Evolutionary conservation across 306 rosid species (phyloP).

Genomic region (Casuarina cunninghamiana): DNA sequence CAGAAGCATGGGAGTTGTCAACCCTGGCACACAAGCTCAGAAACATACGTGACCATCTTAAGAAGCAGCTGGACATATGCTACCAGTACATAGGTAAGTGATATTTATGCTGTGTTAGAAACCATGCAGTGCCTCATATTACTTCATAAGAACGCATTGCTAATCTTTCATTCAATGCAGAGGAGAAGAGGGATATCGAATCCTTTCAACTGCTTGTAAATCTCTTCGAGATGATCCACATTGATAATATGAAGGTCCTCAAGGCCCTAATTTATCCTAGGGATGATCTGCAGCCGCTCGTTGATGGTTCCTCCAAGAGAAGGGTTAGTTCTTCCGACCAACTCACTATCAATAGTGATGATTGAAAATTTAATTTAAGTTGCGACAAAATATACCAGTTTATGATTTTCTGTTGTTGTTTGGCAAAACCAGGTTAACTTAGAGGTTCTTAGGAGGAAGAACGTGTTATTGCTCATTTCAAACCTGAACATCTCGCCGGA

Average conservation of each 20-base stretch:
- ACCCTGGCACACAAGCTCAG: slow-evolving; percentile 62
- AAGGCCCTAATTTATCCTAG: slow-evolving; percentile 51
- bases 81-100: slow-evolving; percentile 43
- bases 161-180: slow-evolving; percentile 30
- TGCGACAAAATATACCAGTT: background rate
- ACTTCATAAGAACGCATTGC: background rate
- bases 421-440: slow-evolving; percentile 55
- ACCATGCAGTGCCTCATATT: background rate
- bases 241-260: slow-evolving; percentile 63
- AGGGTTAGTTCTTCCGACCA: slow-evolving; percentile 44
- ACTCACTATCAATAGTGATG: background rate
- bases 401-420: background rate
- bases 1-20: slow-evolving; percentile 68
- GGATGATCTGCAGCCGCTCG: slow-evolving; percentile 55
- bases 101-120: background rate
- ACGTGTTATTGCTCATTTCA: slow-evolving; percentile 60
- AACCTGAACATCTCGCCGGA: slow-evolving; percentile 53
- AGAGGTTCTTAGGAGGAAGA: slow-evolving; percentile 63
- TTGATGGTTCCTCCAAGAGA: slow-evolving; percentile 52
- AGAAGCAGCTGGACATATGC: slow-evolving; percentile 42
- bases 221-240: slow-evolving; percentile 39
- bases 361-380: background rate
- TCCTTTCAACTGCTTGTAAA: slow-evolving; percentile 39
- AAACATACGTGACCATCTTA: slow-evolving; percentile 53
- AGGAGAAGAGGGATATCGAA: slow-evolving; percentile 48